Percentiles rank a stretch among this genome's conserved stretches.
These are phyloP conservation scores for Lactarius tabidus DNA, from an alignment of 768 basidiomycete species.

Conservation along the genomic window DNA sequence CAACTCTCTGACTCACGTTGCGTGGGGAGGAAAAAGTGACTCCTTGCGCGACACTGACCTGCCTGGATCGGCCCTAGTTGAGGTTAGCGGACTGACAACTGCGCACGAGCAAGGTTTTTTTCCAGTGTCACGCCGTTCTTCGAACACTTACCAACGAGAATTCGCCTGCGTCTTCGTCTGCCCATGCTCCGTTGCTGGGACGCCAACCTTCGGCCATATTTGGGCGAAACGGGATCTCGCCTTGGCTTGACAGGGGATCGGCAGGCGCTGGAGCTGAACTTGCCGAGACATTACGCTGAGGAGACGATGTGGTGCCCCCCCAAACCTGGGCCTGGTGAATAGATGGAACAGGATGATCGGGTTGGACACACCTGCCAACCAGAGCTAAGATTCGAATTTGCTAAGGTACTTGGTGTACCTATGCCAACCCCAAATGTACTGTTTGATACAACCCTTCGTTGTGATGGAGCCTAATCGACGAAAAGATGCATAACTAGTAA, in stretches of 20 bases:
- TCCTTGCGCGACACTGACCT: constrained; percentile 23
- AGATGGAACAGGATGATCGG: constrained; percentile 28
- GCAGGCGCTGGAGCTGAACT: constrained; percentile 54
- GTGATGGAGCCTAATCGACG: constrained; percentile 36
- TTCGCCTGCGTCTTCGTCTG: constrained; percentile 46
- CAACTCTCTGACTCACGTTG: constrained; percentile 18
- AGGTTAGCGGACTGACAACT: constrained; percentile 1
- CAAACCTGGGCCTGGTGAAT: constrained; percentile 47
- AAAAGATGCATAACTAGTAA: constrained; percentile 10
- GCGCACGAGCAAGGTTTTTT: constrained; percentile 11
- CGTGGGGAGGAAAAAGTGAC: constrained; percentile 20
- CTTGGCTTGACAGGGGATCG: constrained; percentile 44
- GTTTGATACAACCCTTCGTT: constrained; percentile 43
- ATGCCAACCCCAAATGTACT: constrained; percentile 55
- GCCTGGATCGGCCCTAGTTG: constrained; percentile 21
- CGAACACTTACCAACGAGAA: constrained; percentile 42
- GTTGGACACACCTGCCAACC: constrained; percentile 60
- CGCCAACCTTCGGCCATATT: constrained; percentile 53
- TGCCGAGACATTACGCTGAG: constrained; percentile 57
- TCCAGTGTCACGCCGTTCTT: not conserved
- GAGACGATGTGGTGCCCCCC: constrained; percentile 46
- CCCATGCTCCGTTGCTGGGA: constrained; percentile 55
- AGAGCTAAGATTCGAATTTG: constrained; percentile 43
- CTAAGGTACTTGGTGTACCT: constrained; percentile 44
- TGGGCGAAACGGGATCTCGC: constrained; percentile 46